Conservation (phyloP, 116 monocot genomes). For the Iris pallida region DNA sequence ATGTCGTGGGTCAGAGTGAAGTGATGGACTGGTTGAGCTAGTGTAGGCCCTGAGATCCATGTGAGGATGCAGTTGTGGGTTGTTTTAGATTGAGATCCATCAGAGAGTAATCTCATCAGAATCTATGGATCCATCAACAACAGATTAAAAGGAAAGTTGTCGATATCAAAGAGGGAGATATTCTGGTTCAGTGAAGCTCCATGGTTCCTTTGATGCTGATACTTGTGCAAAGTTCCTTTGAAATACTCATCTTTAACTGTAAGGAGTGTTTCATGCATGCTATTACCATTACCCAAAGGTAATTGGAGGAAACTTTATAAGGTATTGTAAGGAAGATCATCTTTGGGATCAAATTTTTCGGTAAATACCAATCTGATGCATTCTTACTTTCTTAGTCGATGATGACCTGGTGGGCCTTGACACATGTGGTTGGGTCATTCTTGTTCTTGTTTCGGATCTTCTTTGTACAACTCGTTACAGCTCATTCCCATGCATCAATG, state of each 20-base stretch:
- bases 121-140: neutral
- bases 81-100: neutral
- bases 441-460: slow-evolving; percentile 13
- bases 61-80: neutral
- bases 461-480: neutral
- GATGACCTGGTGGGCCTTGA: slow-evolving; percentile 2
- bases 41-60: slow-evolving; percentile 4
- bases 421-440: slow-evolving; percentile 21
- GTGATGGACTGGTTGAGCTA: neutral
- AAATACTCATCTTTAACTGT: too few relatives aligned
- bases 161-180: neutral
- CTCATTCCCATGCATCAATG: slow-evolving; percentile 9
- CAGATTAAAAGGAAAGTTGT: neutral
- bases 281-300: too few relatives aligned
- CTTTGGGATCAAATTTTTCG: too few relatives aligned
- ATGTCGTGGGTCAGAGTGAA: neutral
- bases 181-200: neutral
- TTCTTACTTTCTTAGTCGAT: neutral
- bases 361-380: neutral
- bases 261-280: too few relatives aligned
- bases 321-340: too few relatives aligned
- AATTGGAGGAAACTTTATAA: too few relatives aligned
- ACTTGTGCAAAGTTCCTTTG: too few relatives aligned
- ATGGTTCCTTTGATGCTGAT: neutral
- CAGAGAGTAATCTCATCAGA: neutral